Conservation (phyloP, 345 rosid species). For the Durio zibethinus region DNA sequence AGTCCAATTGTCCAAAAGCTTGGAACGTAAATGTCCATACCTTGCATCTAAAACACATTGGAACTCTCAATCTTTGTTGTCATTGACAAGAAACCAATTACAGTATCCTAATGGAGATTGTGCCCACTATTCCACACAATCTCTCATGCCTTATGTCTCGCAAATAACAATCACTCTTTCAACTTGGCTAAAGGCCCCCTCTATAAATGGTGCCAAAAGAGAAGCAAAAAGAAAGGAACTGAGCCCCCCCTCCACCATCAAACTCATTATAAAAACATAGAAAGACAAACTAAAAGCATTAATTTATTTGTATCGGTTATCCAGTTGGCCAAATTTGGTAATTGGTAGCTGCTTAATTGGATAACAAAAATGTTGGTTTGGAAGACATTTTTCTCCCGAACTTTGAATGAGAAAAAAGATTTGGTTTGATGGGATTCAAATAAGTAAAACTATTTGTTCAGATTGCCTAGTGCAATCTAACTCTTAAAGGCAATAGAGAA, state of each 20-base stretch:
- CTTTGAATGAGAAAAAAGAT: neutral
- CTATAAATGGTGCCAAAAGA: neutral
- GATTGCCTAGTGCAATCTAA: neutral
- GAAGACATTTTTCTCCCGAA: neutral
- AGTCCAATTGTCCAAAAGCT: conserved; percentile 6
- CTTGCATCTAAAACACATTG: conserved; percentile 10
- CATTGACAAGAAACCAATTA: conserved; percentile 18
- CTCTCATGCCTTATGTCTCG: conserved; percentile 7
- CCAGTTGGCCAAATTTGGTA: neutral
- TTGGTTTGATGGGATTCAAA: neutral
- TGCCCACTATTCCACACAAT: conserved; percentile 3
- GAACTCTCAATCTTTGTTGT: conserved; percentile 10
- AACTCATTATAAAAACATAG: neutral
- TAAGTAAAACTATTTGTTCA: neutral
- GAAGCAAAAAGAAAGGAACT: neutral
- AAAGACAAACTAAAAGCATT: neutral
- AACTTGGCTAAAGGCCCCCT: neutral
- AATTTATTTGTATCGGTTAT: neutral
- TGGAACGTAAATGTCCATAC: conserved; percentile 6
- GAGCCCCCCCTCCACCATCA: neutral
- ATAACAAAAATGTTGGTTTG: neutral
- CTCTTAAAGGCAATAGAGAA: neutral
- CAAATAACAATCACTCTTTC: neutral
- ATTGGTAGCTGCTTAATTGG: neutral
- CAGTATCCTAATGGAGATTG: conserved; percentile 12